Conservation (phyloP, 345 rosid genomes). For the Eucalyptus pumila region DNA sequence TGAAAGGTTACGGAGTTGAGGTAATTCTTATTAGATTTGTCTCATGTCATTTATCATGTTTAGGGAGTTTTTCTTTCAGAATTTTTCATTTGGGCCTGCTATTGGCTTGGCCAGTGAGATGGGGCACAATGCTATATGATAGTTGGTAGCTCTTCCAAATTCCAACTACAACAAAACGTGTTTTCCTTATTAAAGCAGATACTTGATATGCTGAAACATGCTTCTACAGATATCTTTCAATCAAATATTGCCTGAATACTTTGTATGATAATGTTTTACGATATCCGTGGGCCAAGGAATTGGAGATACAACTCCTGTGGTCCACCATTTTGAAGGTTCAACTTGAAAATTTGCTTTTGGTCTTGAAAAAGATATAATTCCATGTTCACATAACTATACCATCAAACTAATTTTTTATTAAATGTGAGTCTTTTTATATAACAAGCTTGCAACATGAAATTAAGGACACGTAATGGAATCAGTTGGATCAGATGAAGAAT, state of each 20-base stretch:
- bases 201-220: background rate
- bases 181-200: background rate
- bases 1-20: constrained; percentile 71
- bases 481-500: background rate
- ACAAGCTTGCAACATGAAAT: background rate
- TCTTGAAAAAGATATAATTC: background rate
- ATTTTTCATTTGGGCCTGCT: background rate
- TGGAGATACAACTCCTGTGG: background rate
- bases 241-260: background rate
- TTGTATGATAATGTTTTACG: background rate
- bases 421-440: background rate
- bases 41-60: background rate
- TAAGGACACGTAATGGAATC: background rate
- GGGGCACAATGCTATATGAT: background rate
- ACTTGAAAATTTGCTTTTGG: background rate
- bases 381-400: background rate
- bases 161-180: background rate
- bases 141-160: background rate
- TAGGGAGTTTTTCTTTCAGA: background rate
- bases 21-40: constrained; percentile 14
- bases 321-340: background rate
- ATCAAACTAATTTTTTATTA: background rate
- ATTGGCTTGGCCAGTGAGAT: background rate
- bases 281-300: background rate
- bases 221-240: background rate